A percentile compares a stretch with the other conserved stretches of the same genome.
Evolutionary conservation across 1,284 basidiomycete genomes (phyloP).

Genomic region (Puccinia novopanici): DNA sequence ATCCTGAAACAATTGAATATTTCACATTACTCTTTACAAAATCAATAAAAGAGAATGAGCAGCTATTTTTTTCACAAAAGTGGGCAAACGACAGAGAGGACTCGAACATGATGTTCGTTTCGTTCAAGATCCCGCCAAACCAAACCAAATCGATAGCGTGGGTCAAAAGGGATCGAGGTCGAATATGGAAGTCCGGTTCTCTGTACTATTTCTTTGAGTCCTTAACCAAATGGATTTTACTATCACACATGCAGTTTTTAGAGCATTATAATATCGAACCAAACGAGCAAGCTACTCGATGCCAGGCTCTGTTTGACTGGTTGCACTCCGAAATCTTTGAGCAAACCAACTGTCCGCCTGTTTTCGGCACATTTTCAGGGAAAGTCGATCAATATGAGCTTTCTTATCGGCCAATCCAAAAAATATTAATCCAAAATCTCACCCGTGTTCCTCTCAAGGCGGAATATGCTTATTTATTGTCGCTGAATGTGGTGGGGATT

Average conservation of each 20-base stretch:
- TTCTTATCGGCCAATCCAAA: background rate
- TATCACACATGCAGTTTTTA: background rate
- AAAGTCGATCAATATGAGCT: background rate
- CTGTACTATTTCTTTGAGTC: background rate
- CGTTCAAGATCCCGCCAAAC: no score
- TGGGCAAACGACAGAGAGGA: no score
- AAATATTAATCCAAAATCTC: background rate
- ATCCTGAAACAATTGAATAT: background rate
- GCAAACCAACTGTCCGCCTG: background rate
- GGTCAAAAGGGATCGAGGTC: background rate
- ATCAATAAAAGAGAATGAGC: no score
- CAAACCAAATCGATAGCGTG: background rate
- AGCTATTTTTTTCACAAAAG: no score
- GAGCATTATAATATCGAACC: background rate
- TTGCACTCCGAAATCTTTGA: background rate
- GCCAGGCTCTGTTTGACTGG: background rate
- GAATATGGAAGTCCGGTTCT: background rate
- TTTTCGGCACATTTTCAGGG: background rate
- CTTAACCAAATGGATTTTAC: slow-evolving; percentile 11
- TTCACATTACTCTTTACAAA: background rate
- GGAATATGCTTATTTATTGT: background rate
- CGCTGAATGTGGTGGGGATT: background rate
- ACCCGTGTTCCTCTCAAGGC: background rate
- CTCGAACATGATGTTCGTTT: no score
- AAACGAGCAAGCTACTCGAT: background rate